phyloP scores from a whole-genome alignment of 2,329 filamentous ascomycete species.

The Curvularia sp. region DNA sequence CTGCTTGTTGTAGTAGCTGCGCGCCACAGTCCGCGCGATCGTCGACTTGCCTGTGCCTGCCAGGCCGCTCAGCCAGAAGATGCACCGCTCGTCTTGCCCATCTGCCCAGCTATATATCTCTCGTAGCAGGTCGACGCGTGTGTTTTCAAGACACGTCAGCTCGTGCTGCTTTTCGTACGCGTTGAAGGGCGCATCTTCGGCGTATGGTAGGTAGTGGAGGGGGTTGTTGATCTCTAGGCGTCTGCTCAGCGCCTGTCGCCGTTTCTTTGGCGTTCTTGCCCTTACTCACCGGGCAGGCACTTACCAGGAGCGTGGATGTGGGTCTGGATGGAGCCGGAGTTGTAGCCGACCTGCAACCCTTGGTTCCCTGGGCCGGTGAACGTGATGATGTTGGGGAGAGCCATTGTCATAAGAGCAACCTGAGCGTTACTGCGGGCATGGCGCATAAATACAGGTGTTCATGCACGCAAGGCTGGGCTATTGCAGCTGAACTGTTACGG shows the following conservation, averaged over 20 bases:
- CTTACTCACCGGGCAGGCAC: too few relatives aligned
- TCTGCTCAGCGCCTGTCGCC: slow-evolving; percentile 7
- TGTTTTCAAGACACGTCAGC: slow-evolving; percentile 30
- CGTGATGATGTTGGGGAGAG: too few relatives aligned
- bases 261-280: too few relatives aligned
- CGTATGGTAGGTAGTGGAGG: slow-evolving; percentile 4
- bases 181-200: slow-evolving; percentile 31
- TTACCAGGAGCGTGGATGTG: too few relatives aligned
- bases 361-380: too few relatives aligned
- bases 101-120: slow-evolving; percentile 34
- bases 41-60: slow-evolving; percentile 44
- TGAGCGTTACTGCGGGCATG: too few relatives aligned
- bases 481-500: too few relatives aligned
- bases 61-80: slow-evolving; percentile 43
- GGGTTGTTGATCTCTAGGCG: not conserved
- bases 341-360: too few relatives aligned
- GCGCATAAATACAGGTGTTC: too few relatives aligned
- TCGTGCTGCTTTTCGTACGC: slow-evolving; percentile 30
- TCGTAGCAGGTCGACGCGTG: slow-evolving; percentile 33
- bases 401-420: too few relatives aligned
- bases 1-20: not conserved
- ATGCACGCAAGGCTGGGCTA: too few relatives aligned
- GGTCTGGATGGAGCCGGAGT: too few relatives aligned
- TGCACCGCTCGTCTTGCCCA: slow-evolving; percentile 18
- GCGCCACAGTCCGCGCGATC: not conserved